Evolutionary conservation across 176 grass and related monocot species (phyloP).

Genomic region (Oryza rufipogon): DNA sequence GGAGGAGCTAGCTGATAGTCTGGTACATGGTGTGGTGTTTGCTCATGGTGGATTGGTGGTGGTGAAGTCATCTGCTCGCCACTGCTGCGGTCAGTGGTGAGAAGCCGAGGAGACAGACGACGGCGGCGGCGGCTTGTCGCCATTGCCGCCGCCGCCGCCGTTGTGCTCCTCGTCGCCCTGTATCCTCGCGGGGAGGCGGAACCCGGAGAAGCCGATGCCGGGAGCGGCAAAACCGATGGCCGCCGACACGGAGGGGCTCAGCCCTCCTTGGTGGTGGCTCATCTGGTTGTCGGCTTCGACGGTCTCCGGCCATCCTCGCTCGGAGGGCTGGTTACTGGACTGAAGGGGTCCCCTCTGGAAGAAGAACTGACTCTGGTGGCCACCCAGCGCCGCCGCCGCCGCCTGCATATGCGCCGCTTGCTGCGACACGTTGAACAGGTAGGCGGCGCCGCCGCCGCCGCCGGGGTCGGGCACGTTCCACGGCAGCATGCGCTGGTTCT

Average conservation of each 20-base stretch:
- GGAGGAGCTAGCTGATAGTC: slow-evolving; percentile 35
- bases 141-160: slow-evolving; percentile 54
- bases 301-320: slow-evolving; percentile 82
- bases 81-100: slow-evolving; percentile 68
- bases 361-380: slow-evolving; percentile 75
- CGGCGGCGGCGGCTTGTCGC: slow-evolving; percentile 64
- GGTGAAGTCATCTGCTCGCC: slow-evolving; percentile 47
- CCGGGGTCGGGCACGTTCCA: slow-evolving; percentile 71
- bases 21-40: neutral
- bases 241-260: slow-evolving; percentile 47
- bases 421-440: slow-evolving; percentile 69
- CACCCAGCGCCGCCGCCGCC: slow-evolving; percentile 42
- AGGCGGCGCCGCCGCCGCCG: slow-evolving; percentile 38
- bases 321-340: slow-evolving; percentile 98
- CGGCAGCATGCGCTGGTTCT: slow-evolving; percentile 64
- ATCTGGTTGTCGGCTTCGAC: slow-evolving; percentile 64
- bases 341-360: slow-evolving; percentile 99
- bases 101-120: slow-evolving; percentile 79
- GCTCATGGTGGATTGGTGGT: slow-evolving; percentile 38
- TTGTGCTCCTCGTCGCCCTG: slow-evolving; percentile 93
- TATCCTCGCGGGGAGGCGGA: slow-evolving; percentile 79
- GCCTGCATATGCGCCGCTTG: slow-evolving; percentile 72
- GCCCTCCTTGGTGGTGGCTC: slow-evolving; percentile 50
- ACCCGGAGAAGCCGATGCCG: slow-evolving; percentile 72
- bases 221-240: slow-evolving; percentile 63